phyloP scores from a whole-genome alignment of 805 yeast species.

The Candida maris region DNA sequence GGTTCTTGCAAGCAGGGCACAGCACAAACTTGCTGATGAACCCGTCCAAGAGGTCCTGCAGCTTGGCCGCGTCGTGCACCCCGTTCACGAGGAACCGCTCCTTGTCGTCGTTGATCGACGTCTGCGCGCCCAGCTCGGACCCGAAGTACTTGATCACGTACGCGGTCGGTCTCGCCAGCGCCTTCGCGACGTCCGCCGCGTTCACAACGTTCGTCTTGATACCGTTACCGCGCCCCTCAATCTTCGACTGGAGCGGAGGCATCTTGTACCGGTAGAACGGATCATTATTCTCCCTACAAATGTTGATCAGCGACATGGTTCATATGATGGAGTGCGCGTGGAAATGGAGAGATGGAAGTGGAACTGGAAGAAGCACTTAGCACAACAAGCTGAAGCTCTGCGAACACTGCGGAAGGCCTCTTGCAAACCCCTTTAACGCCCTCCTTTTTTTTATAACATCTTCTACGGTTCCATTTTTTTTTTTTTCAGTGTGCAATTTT shows the following conservation, averaged over 20 bases:
- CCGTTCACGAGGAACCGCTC: constrained; percentile 95
- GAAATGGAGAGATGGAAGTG: too few relatives aligned
- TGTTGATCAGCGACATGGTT: constrained; percentile 88
- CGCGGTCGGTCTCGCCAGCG: constrained; percentile 87
- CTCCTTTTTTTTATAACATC: too few relatives aligned
- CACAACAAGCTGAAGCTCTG: too few relatives aligned
- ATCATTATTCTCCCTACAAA: constrained; percentile 95
- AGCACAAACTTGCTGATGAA: constrained; percentile 89
- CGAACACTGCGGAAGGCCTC: too few relatives aligned
- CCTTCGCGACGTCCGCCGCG: constrained; percentile 89
- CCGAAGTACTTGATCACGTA: constrained; percentile 95
- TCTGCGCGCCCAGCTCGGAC: constrained; percentile 95
- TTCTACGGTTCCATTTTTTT: too few relatives aligned
- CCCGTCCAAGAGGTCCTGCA: constrained; percentile 93
- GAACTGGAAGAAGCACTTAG: too few relatives aligned
- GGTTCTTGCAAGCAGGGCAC: constrained; percentile 93
- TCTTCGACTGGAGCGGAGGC: constrained; percentile 97
- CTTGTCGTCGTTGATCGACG: constrained; percentile 69
- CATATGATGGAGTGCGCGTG: too few relatives aligned
- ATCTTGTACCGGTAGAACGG: constrained; percentile 99
- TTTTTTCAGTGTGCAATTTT: too few relatives aligned
- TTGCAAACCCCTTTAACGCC: too few relatives aligned
- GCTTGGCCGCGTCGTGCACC: constrained; percentile 81
- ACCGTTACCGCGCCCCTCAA: constrained; percentile 99
- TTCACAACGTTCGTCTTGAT: constrained; percentile 93